phyloP scores from a whole-genome alignment of 345 rosid genomes.

The Leavenworthia alabamica region DNA sequence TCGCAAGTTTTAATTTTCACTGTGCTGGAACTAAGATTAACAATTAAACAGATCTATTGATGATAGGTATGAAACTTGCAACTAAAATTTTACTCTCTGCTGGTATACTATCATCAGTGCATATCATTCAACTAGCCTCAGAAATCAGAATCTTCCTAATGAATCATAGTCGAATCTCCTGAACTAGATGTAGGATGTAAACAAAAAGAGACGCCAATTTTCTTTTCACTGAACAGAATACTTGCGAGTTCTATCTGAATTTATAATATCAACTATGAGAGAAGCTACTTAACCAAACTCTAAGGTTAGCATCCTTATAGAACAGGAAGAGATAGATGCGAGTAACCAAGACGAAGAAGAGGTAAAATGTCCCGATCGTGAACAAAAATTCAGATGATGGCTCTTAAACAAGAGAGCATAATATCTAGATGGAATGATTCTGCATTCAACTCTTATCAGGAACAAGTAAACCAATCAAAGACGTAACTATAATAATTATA shows the following conservation, averaged over 20 bases:
- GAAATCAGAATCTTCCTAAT: not conserved
- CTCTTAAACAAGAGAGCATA: not conserved
- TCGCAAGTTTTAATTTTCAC: not conserved
- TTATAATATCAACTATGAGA: not conserved
- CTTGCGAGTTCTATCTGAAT: not conserved
- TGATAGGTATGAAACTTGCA: not conserved
- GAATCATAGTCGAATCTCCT: not conserved
- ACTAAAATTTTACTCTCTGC: not conserved
- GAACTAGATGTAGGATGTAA: not conserved
- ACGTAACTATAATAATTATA: not conserved
- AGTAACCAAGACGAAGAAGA: not conserved
- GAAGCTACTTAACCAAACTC: not conserved
- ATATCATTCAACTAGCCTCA: not conserved
- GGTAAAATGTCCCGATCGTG: not conserved
- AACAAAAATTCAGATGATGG: not conserved
- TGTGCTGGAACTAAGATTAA: not conserved
- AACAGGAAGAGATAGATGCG: not conserved
- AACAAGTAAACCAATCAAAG: not conserved
- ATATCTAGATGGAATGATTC: not conserved
- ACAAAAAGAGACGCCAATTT: not conserved
- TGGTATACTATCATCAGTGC: not conserved
- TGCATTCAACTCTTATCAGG: not conserved
- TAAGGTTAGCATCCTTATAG: not conserved
- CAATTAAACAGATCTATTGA: not conserved
- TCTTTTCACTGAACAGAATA: not conserved